Evolutionary conservation across 371 early-diverging fungal genomes (phyloP).

Genomic region (Vairimorpha necatrix): DNA sequence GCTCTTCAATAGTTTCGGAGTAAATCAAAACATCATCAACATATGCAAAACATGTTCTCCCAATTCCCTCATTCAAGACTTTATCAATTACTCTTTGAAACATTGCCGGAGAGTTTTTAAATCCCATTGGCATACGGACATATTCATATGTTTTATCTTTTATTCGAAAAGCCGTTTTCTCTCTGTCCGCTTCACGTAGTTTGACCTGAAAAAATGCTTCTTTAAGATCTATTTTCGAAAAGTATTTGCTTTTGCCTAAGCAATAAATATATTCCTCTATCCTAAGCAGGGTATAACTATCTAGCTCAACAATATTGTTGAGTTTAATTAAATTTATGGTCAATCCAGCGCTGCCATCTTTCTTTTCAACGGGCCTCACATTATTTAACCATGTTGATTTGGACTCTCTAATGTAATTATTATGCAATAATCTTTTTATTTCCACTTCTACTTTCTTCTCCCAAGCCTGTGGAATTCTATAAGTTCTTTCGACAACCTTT

Average conservation of each 20-base stretch:
- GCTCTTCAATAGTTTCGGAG: conserved; percentile 19
- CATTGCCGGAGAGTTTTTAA: conserved; percentile 45
- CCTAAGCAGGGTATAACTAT: no score
- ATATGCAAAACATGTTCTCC: not conserved
- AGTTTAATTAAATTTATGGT: no score
- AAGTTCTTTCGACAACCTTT: no score
- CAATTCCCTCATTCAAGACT: conserved; percentile 22
- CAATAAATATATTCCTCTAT: not conserved
- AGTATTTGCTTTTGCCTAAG: no score
- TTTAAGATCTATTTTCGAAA: no score
- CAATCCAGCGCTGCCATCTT: not conserved
- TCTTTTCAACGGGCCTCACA: not conserved
- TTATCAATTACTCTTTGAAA: conserved; percentile 52
- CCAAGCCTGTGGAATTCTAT: no score
- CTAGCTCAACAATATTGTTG: no score
- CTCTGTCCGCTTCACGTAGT: not conserved
- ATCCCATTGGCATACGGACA: conserved; percentile 34
- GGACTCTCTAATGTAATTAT: not conserved
- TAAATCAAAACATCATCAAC: conserved; percentile 49
- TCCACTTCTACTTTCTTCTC: no score
- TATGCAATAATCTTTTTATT: not conserved
- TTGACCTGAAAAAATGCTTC: no score
- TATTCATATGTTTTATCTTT: conserved; percentile 31
- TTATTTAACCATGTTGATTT: no score
- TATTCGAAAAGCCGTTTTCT: conserved; percentile 45